These are phyloP conservation scores for Thalia dealbata DNA, from an alignment of 176 grass and related monocot species.

Conservation along the genomic window DNA sequence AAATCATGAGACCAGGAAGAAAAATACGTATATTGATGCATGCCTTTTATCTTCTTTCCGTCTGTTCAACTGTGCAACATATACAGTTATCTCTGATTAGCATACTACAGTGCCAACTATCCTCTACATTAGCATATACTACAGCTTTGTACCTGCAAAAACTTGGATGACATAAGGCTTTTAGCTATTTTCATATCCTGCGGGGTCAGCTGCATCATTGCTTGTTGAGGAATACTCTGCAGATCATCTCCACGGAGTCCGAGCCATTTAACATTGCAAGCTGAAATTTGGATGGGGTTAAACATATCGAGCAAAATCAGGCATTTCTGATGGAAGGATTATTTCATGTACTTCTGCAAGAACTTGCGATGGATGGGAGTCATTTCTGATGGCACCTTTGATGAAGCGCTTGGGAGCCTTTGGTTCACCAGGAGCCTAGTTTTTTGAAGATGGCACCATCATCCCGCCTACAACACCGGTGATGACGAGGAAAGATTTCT, in stretches of 20 bases:
- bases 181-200: constrained; percentile 65
- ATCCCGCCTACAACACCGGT: constrained; percentile 40
- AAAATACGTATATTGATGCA: neutral
- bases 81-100: too few relatives aligned
- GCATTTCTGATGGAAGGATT: constrained; percentile 19
- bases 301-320: too few relatives aligned
- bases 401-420: constrained; percentile 88
- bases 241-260: constrained; percentile 72
- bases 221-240: constrained; percentile 51
- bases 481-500: neutral
- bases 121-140: neutral
- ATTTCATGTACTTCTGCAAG: constrained; percentile 97
- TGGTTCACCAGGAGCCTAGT: constrained; percentile 71
- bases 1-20: neutral
- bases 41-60: neutral
- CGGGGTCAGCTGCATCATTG: constrained; percentile 56
- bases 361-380: constrained; percentile 98
- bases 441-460: constrained; percentile 93
- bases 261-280: constrained; percentile 59
- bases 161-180: constrained; percentile 69
- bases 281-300: constrained; percentile 27
- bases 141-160: constrained; percentile 42
- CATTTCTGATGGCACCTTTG: constrained; percentile 90
- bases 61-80: neutral
- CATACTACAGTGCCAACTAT: too few relatives aligned